Percentiles rank a stretch among this genome's conserved stretches.
These are phyloP conservation scores for Saturnispora kantuleensis DNA, from an alignment of 805 yeast genomes.

Conservation along the genomic window DNA sequence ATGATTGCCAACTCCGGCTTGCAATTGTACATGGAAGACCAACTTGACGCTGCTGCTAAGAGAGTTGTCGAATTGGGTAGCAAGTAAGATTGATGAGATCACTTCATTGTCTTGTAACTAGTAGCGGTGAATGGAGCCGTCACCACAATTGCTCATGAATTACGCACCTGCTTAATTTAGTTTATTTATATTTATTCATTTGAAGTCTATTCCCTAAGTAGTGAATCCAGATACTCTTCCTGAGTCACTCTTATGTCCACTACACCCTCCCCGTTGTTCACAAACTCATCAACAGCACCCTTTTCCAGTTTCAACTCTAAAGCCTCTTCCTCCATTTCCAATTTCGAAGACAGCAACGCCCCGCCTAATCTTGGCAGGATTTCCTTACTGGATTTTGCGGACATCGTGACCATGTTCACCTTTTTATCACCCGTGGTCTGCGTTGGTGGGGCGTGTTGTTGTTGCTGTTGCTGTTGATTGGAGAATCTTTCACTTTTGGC, in stretches of 20 bases:
- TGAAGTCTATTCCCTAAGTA: constrained; percentile 15
- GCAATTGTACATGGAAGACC: constrained; percentile 83
- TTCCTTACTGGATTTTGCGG: constrained; percentile 54
- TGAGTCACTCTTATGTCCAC: constrained; percentile 20
- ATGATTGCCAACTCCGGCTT: constrained; percentile 82
- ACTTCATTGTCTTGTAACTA: background rate
- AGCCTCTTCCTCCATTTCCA: constrained; percentile 51
- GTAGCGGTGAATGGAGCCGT: background rate
- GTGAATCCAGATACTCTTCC: constrained; percentile 25
- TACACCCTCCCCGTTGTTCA: constrained; percentile 5
- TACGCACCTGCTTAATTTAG: too few species aligned
- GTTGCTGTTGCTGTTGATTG: constrained; percentile 30
- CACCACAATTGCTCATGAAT: background rate
- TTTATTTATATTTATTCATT: background rate
- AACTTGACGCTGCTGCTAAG: constrained; percentile 95
- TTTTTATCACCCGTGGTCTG: constrained; percentile 27
- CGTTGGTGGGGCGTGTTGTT: constrained; percentile 19
- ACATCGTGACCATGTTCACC: constrained; percentile 65
- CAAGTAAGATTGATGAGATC: constrained; percentile 4
- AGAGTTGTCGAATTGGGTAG: constrained; percentile 68
- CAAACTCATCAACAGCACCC: constrained; percentile 3
- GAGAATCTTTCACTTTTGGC: constrained; percentile 10
- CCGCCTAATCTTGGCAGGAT: constrained; percentile 55
- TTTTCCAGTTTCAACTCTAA: constrained; percentile 13
- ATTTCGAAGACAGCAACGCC: constrained; percentile 55